Conservation (phyloP, 345 rosid genomes). For the Gossypium mustelinum region DNA sequence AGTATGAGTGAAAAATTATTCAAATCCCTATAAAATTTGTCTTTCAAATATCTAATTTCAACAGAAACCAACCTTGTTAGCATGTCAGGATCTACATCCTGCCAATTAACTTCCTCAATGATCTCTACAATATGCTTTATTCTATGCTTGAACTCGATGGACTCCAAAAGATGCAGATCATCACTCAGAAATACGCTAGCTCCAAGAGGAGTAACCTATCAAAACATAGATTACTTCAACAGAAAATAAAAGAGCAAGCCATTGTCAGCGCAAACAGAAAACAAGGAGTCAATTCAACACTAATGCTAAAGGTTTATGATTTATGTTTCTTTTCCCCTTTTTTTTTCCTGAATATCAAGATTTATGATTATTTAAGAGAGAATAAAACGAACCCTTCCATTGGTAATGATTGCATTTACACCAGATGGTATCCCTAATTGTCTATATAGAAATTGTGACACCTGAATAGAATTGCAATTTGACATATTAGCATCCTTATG, state of each 20-base stretch:
- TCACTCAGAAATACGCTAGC: conserved; percentile 62
- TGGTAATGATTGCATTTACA: conserved; percentile 73
- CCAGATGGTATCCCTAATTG: conserved; percentile 62
- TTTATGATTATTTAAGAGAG: not conserved
- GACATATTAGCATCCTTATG: conserved; percentile 7
- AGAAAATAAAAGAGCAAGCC: not conserved
- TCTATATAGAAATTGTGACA: conserved; percentile 49
- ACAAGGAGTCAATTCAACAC: not conserved
- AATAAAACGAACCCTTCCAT: conserved; percentile 71
- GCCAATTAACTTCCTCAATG: not conserved
- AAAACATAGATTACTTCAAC: not conserved
- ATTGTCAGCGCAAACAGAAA: not conserved
- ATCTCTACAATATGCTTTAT: not conserved
- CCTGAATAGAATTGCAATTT: conserved; percentile 41
- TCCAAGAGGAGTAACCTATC: conserved; percentile 66
- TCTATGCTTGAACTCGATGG: conserved; percentile 63
- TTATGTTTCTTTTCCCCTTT: not conserved
- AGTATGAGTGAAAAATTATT: no score
- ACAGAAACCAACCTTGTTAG: not conserved
- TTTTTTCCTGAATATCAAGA: not conserved
- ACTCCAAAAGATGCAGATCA: conserved; percentile 73
- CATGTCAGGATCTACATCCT: not conserved
- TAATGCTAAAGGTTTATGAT: not conserved
- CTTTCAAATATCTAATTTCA: no score
- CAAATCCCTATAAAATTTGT: no score